phyloP scores from a whole-genome alignment of 208 protist species.

The Naegleria gruberi region DNA sequence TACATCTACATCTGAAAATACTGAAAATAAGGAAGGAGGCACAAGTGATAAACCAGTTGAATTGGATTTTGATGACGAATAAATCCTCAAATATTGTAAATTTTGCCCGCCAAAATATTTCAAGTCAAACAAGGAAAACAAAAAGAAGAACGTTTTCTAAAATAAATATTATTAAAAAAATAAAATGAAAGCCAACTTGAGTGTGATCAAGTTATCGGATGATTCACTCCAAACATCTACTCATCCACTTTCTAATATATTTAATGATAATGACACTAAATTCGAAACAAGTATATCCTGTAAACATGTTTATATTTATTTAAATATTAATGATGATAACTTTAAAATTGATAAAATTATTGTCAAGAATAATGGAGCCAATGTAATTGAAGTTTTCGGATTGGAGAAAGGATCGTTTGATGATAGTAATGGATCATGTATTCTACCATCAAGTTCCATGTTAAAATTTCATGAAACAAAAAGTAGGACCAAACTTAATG shows the following conservation, averaged over 20 bases:
- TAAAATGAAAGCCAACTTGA: too few relatives aligned
- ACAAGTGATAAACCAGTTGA: neutral
- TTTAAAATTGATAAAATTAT: neutral
- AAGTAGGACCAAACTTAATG: neutral
- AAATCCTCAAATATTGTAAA: too few relatives aligned
- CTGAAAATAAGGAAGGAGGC: neutral
- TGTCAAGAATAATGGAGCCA: neutral
- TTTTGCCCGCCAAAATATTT: too few relatives aligned
- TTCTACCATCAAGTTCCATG: neutral
- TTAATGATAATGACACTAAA: neutral
- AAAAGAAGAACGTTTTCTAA: too few relatives aligned
- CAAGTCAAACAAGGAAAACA: too few relatives aligned
- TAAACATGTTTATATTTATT: neutral
- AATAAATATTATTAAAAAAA: too few relatives aligned
- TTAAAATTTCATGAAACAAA: neutral
- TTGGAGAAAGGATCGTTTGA: neutral
- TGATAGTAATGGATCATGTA: neutral
- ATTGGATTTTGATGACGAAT: neutral
- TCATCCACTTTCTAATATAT: neutral
- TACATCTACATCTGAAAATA: too few relatives aligned
- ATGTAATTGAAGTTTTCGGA: neutral
- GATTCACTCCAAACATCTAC: neutral
- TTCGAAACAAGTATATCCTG: neutral
- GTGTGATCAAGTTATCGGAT: too few relatives aligned
- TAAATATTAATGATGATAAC: neutral